phyloP scores from a whole-genome alignment of 2,329 filamentous ascomycete species.

The Tolypocladium capitatum region DNA sequence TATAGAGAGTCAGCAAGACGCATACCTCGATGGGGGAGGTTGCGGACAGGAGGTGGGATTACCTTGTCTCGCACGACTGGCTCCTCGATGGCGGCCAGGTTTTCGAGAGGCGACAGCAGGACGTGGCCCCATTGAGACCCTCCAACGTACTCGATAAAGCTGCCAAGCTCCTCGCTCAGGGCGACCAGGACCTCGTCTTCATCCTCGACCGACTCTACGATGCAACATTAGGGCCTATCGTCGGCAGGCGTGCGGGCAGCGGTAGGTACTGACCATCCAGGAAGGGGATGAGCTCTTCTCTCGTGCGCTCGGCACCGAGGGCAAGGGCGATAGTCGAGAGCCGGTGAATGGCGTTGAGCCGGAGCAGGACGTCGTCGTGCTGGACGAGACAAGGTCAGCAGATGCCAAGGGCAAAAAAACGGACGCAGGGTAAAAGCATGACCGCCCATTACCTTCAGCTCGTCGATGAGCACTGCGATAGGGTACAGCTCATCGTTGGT shows the following conservation, averaged over 20 bases:
- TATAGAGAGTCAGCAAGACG: slow-evolving; percentile 22
- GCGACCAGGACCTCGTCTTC: slow-evolving; percentile 97
- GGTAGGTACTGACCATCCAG: slow-evolving; percentile 65
- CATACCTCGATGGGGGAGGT: neutral
- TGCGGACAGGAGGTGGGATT: slow-evolving; percentile 13
- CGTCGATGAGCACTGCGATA: slow-evolving; percentile 98
- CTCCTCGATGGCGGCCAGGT: slow-evolving; percentile 95
- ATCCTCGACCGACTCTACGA: slow-evolving; percentile 89
- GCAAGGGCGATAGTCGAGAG: slow-evolving; percentile 96
- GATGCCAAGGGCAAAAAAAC: slow-evolving; percentile 10
- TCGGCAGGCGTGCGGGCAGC: neutral
- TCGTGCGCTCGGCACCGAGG: slow-evolving; percentile 86
- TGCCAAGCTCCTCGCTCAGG: slow-evolving; percentile 89
- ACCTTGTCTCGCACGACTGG: slow-evolving; percentile 97
- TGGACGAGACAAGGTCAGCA: slow-evolving; percentile 25
- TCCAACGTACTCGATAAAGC: slow-evolving; percentile 95
- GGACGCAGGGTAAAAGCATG: neutral
- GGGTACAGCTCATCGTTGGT: slow-evolving; percentile 98
- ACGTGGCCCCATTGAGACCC: slow-evolving; percentile 90
- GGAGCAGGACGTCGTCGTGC: slow-evolving; percentile 97
- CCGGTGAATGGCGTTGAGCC: slow-evolving; percentile 95
- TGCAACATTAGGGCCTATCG: neutral
- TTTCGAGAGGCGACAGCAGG: slow-evolving; percentile 91
- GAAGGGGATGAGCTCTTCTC: slow-evolving; percentile 97
- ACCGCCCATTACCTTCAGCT: slow-evolving; percentile 66